Evolutionary conservation across 176 grass and related monocot species (phyloP), one percentile per base, ranked within the genome.

Genomic region (Aegilops bicornis): DNA sequence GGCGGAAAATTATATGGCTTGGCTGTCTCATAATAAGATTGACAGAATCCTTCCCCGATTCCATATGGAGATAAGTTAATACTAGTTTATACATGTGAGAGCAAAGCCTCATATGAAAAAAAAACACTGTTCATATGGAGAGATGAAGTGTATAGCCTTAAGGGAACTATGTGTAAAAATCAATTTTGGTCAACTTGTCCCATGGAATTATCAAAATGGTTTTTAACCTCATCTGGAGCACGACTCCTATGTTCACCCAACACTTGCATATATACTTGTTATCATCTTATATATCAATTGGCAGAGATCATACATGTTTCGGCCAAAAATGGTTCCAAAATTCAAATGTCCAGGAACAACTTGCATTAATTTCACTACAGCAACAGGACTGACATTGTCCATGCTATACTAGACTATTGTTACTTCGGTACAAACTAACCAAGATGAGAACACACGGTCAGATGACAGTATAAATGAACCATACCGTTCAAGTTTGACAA

Each of bases 41-140:
- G 69, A 52, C 67, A 64, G 25, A 66, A 91, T 77, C 68, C 64
- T 91, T 35, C 27, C 52, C 48, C 62, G 23, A 71, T 88, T 39
- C 40, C 66, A 23, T 69, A 79, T 43, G 75, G 35, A 91, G 35
- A 72, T 40, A 77, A 85, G 14, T 82, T 45, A 78, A 78, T 52
- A 19, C 50, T 19, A 81, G 42, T 82, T 22, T 73, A 86, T 80
- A 22, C 56, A 85, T 40, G 66, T 43, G 60, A 85, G 82, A 85
- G 82, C 31, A 91, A 85, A 40, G 81, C 72, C 85, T 73, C 77
- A 78, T 72, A 91, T 45, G 86, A 15, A 54, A 76, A 27, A 27
- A 83, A 83, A 67, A 3, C 64, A 19, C 1, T 81, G 17, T 76
- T 69, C 73, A 76, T 85, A 88, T 30, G 42, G 24, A 50, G 42